Evolutionary conservation across 331 rosid species (phyloP), one percentile per base, ranked within the genome.

Genomic region (Dryas integrifolia): DNA sequence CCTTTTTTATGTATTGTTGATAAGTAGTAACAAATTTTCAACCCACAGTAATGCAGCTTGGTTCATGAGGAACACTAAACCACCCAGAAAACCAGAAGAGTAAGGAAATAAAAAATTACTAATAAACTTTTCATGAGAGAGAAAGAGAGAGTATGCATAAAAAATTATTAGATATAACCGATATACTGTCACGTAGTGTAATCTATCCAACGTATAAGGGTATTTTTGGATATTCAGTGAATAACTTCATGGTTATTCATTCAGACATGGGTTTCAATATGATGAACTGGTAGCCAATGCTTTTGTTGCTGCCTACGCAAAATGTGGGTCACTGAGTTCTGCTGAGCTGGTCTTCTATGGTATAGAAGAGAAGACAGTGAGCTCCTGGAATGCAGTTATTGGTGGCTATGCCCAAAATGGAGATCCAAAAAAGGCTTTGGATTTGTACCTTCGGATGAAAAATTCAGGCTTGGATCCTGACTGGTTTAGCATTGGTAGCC

Each of bases 321-420:
- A 89, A 76, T 88, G 97, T 52, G 83, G 93, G 72, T 83, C 80
- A 0, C 58, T 86, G 77, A 57, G 43, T 62, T 86, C 58, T 43
- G 94, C 98, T 35, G 88, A 86, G 72, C 73, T 57, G 35, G 91
- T 89, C n/a, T 93, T 93, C 43, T 56, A 15, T 79, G 83, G 82
- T 50, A 86, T 88, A 68, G 72, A 76, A 73, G 66, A 15, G 0
- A 88, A 82, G 83, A 82, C 92, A 4, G 94, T 86, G 59, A 86
- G 87, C 84, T 83, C 97, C 52, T 93, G 97, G 96, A 93, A 93
- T 65, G 97, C 98, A 13, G 47, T 93, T 66, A 89, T 89, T 51
- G 89, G 94, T 0, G 94, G 86, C 39, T 79, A 52, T 69, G 90
- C 88, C 0, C 97, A 89, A 80, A 93, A 93, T 79, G 96, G 96